Evolutionary conservation across 2,329 filamentous ascomycete species (phyloP).

Genomic region (Grosmannia clavigera): DNA sequence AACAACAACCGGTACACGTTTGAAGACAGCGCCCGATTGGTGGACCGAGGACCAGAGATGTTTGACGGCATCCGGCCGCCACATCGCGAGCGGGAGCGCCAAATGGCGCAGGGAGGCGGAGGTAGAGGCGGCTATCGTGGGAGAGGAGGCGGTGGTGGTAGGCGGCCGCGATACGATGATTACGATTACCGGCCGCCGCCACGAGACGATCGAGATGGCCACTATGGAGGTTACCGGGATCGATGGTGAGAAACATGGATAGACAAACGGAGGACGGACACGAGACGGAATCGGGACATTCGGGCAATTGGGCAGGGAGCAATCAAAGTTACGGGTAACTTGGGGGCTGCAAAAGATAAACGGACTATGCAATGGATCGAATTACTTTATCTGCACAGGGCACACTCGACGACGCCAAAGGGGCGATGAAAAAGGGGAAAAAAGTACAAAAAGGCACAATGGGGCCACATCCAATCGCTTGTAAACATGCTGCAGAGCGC

Average conservation of each 20-base stretch:
- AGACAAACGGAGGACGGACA: not conserved
- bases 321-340: too few relatives aligned
- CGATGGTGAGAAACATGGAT: not conserved
- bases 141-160: slow-evolving; percentile 15
- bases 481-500: not conserved
- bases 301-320: not conserved
- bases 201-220: not conserved
- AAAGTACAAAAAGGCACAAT: too few relatives aligned
- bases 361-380: too few relatives aligned
- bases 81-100: slow-evolving; percentile 34
- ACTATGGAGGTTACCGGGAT: not conserved
- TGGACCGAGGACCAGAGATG: slow-evolving; percentile 61
- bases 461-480: too few relatives aligned
- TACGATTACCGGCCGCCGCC: slow-evolving; percentile 7
- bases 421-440: too few relatives aligned
- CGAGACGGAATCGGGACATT: not conserved
- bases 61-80: slow-evolving; percentile 52
- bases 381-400: too few relatives aligned
- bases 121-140: not conserved
- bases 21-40: slow-evolving; percentile 51
- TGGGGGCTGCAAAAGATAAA: too few relatives aligned
- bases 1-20: slow-evolving; percentile 61
- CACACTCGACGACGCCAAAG: too few relatives aligned
- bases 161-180: slow-evolving; percentile 8
- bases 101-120: slow-evolving; percentile 21